These are phyloP conservation scores for Macrophomina phaseolina DNA, from an alignment of 2,329 filamentous ascomycete species.

Conservation along the genomic window DNA sequence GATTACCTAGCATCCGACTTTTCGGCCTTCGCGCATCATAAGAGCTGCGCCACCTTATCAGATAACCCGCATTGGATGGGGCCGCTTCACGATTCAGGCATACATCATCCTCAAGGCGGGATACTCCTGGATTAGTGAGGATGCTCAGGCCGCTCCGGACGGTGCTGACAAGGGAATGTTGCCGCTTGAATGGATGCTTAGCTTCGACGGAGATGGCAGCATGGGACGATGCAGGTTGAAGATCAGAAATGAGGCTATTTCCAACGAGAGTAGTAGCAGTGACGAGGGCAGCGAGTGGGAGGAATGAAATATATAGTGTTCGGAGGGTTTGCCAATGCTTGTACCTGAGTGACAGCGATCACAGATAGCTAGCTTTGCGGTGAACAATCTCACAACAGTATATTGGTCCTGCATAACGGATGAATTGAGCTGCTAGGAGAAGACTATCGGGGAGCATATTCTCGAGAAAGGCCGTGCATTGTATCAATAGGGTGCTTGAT, in stretches of 20 bases:
- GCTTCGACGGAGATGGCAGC: conserved; percentile 47
- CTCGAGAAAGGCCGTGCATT: no score
- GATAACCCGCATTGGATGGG: conserved; percentile 51
- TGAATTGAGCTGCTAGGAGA: no score
- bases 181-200: conserved; percentile 50
- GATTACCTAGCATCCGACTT: conserved; percentile 48
- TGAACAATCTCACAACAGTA: no score
- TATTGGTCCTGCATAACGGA: no score
- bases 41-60: conserved; percentile 47
- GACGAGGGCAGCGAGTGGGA: conserved; percentile 29
- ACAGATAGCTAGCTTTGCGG: no score
- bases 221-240: conserved; percentile 50
- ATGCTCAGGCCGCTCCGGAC: conserved; percentile 40
- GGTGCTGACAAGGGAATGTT: conserved; percentile 43
- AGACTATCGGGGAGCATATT: no score
- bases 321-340: neutral
- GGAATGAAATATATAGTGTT: neutral
- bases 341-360: neutral
- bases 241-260: conserved; percentile 42
- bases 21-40: conserved; percentile 44
- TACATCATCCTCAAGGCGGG: conserved; percentile 50
- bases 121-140: conserved; percentile 51
- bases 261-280: conserved; percentile 33
- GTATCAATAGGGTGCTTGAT: no score
- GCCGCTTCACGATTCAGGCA: conserved; percentile 48